Percentiles rank a stretch among this genome's conserved stretches.
These are phyloP conservation scores for Trichophyton mentagrophytes DNA, from an alignment of 2,329 filamentous ascomycete genomes.

Conservation along the genomic window DNA sequence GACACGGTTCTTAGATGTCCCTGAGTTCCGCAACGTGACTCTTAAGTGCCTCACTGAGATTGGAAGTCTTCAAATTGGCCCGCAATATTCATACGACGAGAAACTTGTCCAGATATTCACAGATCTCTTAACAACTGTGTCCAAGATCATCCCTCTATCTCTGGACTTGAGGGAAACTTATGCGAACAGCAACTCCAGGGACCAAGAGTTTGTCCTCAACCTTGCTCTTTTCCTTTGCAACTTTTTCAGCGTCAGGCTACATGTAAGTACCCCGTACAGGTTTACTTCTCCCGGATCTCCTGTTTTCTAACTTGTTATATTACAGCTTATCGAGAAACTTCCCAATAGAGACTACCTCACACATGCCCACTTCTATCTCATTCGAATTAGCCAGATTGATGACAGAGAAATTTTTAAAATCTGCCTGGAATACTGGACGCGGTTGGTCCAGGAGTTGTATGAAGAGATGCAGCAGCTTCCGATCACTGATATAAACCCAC, in stretches of 20 bases:
- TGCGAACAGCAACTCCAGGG: constrained; percentile 74
- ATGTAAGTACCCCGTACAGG: constrained; percentile 39
- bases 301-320: constrained; percentile 11
- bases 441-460: constrained; percentile 92
- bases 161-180: constrained; percentile 88
- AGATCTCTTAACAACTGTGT: constrained; percentile 82
- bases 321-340: constrained; percentile 79
- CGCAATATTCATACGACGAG: constrained; percentile 72
- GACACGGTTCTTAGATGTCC: constrained; percentile 80
- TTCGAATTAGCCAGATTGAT: constrained; percentile 95
- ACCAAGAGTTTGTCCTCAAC: constrained; percentile 97
- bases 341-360: constrained; percentile 90
- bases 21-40: constrained; percentile 93
- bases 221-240: constrained; percentile 90
- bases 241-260: constrained; percentile 88
- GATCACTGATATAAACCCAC: constrained; percentile 80
- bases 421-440: constrained; percentile 97
- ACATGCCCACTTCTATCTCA: constrained; percentile 95
- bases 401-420: constrained; percentile 99
- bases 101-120: constrained; percentile 98
- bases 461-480: constrained; percentile 98
- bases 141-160: constrained; percentile 80
- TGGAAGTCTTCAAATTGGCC: constrained; percentile 74
- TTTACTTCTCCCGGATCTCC: constrained; percentile 13
- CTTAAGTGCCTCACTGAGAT: constrained; percentile 96